Evolutionary conservation across 768 basidiomycete species (phyloP), one percentile per base, ranked within the genome.

Genomic region (Imleria badia): DNA sequence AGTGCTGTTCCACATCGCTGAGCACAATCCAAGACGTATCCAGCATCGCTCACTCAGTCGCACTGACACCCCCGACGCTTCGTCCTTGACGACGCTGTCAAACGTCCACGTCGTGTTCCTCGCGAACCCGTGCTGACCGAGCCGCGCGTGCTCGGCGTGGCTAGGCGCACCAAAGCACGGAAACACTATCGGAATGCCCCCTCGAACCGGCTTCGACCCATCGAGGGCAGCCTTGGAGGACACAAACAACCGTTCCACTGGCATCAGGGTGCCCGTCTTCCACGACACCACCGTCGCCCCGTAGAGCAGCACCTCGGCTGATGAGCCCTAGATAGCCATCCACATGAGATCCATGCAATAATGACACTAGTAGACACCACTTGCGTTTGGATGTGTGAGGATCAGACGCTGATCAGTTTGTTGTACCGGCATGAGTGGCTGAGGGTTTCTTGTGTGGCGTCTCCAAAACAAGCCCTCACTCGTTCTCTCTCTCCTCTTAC

Each of bases 101-200:
- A 85, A 86, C 14, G 73, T 72, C 97, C 97, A 98, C 30, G 64
- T 67, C 35, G 82, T 79, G 58, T 77, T 92, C 39, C 97, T 77
- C 6, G 92, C 96, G 67, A 96, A 98, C 0, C 97, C 97, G 69
- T 98, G 97, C 70, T 97, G 94, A 6, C 76, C 52, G 6, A 99
- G 76, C 43, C 80, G 81, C 20, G 69, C 60, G 69, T 94, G 91
- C 45, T 86, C 89, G 26, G 78, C 80, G 69, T 85, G 87, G 17
- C 78, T 80, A 2, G 96, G 91, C 0, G 90, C 77, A 4, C 96
- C 95, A 65, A 98, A 98, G 74, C 89, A 92, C 40, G 89, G 87
- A 70, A 94, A 97, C 40, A 91, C 85, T 35, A 86, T 69, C 38
- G 73, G 81, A 43, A 78, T 83, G 1, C 80, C 79, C 30, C 80